Conservation (phyloP, 306 rosid species). For the Vigna reflexopilosa region DNA sequence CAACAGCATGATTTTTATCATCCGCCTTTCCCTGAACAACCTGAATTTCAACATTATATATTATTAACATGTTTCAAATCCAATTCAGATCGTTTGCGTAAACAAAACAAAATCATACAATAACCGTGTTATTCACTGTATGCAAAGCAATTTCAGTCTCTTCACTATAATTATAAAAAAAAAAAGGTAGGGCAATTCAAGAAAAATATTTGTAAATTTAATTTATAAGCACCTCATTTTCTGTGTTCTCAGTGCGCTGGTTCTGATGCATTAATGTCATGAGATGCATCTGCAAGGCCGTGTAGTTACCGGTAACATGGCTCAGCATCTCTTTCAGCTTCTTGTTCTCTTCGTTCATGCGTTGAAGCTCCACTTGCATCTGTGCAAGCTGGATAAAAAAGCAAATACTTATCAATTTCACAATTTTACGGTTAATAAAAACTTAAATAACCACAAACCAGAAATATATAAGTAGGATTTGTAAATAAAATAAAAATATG, state of each 20-base stretch:
- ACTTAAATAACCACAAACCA: background rate
- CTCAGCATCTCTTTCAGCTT: slow-evolving; percentile 80
- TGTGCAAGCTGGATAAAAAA: slow-evolving; percentile 63
- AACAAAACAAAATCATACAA: background rate
- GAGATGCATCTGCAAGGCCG: slow-evolving; percentile 77
- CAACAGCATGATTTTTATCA: slow-evolving; percentile 50
- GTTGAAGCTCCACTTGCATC: slow-evolving; percentile 76
- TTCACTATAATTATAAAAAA: background rate
- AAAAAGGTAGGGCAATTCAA: background rate
- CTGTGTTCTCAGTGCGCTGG: slow-evolving; percentile 37
- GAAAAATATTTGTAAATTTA: background rate
- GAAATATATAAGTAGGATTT: background rate
- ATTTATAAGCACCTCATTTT: slow-evolving; percentile 49
- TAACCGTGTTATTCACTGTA: background rate
- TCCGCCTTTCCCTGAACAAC: slow-evolving; percentile 56
- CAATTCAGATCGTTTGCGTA: background rate
- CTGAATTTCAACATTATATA: slow-evolving; percentile 40
- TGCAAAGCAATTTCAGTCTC: background rate
- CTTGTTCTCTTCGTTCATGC: slow-evolving; percentile 78
- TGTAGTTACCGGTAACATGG: slow-evolving; percentile 78
- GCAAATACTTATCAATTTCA: background rate
- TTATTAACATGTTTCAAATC: slow-evolving; percentile 17
- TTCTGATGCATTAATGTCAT: slow-evolving; percentile 65
- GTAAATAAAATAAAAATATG: background rate
- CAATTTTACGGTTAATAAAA: background rate